Evolutionary conservation across 306 rosid species (phyloP), one percentile per base, ranked within the genome.

Genomic region (Dryas drummondii): DNA sequence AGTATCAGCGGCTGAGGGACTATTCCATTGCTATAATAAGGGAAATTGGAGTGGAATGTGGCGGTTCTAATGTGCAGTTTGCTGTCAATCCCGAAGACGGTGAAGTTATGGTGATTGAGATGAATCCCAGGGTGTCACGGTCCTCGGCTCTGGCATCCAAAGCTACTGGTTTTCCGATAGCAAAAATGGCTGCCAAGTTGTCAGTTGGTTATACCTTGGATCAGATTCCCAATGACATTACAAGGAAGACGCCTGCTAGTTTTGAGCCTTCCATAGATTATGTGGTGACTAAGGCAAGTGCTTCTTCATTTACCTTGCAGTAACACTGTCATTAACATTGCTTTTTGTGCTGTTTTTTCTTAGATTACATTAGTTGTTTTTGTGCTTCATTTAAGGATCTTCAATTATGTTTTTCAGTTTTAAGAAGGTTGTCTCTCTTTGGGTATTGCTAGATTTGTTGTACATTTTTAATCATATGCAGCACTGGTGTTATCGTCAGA

Each of bases 191-290:
- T 0, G 98, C 98, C 0, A 96, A 89, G 76, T 83, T 96, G 68
- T 92, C 99, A 0, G 88, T 96, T 17, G 99, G 99, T 11, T 96
- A 96, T 87, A 73, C 98, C 0, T 78, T 96, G 92, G 98, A 92
- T 84, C 96, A 87, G 82, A 92, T 92, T 51, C 97, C 93, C 0
- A 96, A 96, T 78, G 99, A 96, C 84, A 90, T 96, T 16, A 92
- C 98, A 0, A 92, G 89, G 84, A 96, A 92, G 83, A 96, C 98
- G 4, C 98, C 98, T 0, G 99, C 99, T 55, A 92, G 98, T 75
- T 94, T 96, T 71, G 97, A 94, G 87, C 99, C 99, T 74, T 96
- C 98, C 44, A 92, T 96, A 26, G 99, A 96, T 87, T 96, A 96
- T 76, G 99, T 96, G 76, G 99, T 96, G 51, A 92, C 99, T 22